Base-by-base conservation (phyloP, 2,329 filamentous ascomycete genomes). In the Escovopsis sp. region DNA sequence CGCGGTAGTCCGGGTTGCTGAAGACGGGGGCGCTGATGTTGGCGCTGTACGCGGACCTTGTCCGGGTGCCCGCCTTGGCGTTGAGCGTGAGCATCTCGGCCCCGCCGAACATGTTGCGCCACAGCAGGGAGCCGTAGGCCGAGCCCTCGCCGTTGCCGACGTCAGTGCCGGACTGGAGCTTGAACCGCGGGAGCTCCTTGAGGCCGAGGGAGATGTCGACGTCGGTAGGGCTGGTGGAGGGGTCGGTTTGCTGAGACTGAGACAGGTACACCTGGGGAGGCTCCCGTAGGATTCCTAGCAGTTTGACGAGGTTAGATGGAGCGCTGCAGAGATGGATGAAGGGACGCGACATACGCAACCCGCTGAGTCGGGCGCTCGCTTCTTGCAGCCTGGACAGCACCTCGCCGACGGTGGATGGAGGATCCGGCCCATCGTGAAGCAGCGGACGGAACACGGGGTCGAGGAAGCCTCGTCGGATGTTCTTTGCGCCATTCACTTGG, bases 141-240 rank as follows among this genome's bases (percentile, higher is more conserved):
- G 88, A 94, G 31, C 89, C 91, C 62, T 98, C 91, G 16, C 85
- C 79, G 56, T 93, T 94, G 47, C 91, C 91, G 37, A 94, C 72
- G 57, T 96, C 89, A 8, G 91, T 96, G 45, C 91, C 91, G 0
- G 88, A 94, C 66, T 94, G 94, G 54, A 96, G 74, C 45, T 87
- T 78, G 55, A 96, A 76, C 33, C 83, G 79, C 29, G 84, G 81
- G 50, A 84, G 79, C 62, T 98, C 89, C 41, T 76, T 77, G 43
- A 95, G 72, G 53, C 81, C 83, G 41, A 95, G 74, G 49, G 89
- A 82, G 50, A 96, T 60, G 56, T 94, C 85, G 41, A 95, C 62
- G 57, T 94, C 86, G 42, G 79, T 86, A 2, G 81, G 76, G 2
- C 78, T 78, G 9, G 79, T 76, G 7, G 78, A 75, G 0, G 83